Base-by-base conservation (phyloP, 768 basidiomycete species). In the Termitomyces bulborhizus region DNA sequence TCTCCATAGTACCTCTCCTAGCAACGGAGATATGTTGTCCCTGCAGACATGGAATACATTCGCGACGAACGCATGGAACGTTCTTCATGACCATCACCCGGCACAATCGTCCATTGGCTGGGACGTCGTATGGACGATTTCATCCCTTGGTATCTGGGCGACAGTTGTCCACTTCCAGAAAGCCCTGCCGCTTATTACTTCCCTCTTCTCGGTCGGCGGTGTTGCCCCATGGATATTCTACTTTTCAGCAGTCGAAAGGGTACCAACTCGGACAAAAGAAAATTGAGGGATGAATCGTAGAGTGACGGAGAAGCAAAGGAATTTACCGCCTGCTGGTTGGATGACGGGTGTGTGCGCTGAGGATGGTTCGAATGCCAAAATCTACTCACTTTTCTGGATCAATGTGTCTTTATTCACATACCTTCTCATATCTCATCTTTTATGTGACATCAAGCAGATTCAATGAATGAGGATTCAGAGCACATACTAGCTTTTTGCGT, bases 51-150 rank as follows among this genome's bases (percentile, higher is more conserved):
- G 60, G 69, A 15, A 21, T 31, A 2, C 31, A 11, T 60, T 62
- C 18, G 27, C 46, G 8, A 21, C 6, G 9, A 64, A 59, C 12
- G 69, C 69, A 16, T 76, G 73, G 73, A 59, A 57, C 0, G 68
- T 68, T 24, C 71, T 83, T 9, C 65, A 77, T 51, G 68, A 71
- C 1, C 80, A 85, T 63, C 81, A 85, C 62, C 83, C 84, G 1
- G 85, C 84, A 4, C 83, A 84, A 64, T 73, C 80, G 1, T 83
- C 80, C 11, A 84, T 87, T 36, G 80, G 83, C 5, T 82, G 81
- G 76, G 85, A 87, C 51, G 76, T 84, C 9, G 62, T 86, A 6
- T 85, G 83, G 81, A 79, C 81, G 13, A 75, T 65, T 18, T 34
- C 68, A 1, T 77, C 77, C 0, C 74, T 78, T 41, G 40, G 72